Conservation (phyloP, 192 early-diverging fungal species). For the Lobosporangium transversale region DNA sequence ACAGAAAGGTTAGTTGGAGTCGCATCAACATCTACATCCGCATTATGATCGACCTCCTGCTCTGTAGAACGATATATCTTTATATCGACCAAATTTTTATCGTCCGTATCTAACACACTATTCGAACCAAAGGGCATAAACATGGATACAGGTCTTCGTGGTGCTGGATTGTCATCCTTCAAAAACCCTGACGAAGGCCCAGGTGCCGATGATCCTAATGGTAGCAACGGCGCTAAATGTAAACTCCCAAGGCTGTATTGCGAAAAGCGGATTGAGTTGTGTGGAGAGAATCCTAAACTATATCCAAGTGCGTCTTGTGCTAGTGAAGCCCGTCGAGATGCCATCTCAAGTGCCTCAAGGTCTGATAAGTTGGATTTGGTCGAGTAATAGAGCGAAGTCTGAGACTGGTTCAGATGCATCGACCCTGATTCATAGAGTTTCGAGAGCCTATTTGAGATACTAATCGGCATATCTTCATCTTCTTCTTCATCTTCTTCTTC, state of each 20-base stretch:
- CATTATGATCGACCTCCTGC: no score
- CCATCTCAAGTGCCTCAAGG: constrained; percentile 19
- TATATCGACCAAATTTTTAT: neutral
- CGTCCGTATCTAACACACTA: neutral
- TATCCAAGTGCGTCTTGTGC: constrained; percentile 33
- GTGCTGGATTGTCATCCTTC: constrained; percentile 6
- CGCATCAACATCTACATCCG: neutral
- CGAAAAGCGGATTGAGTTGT: constrained; percentile 34
- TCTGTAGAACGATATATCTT: no score
- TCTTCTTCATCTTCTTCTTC: constrained; percentile 32
- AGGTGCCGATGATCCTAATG: constrained; percentile 3
- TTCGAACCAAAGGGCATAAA: constrained; percentile 10
- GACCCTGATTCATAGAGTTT: constrained; percentile 38
- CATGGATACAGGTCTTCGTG: constrained; percentile 19
- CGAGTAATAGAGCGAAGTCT: constrained; percentile 44
- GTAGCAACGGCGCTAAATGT: constrained; percentile 8
- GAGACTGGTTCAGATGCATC: constrained; percentile 36
- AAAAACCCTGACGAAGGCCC: constrained; percentile 14
- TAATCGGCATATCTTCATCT: constrained; percentile 27
- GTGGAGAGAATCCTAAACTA: constrained; percentile 27
- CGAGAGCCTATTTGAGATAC: constrained; percentile 34
- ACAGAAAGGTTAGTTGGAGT: neutral
- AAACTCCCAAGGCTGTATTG: constrained; percentile 31
- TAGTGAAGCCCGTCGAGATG: constrained; percentile 19
- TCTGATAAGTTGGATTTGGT: constrained; percentile 37